phyloP scores from a whole-genome alignment of 1,284 basidiomycete genomes.

The Peniophora sp. region DNA sequence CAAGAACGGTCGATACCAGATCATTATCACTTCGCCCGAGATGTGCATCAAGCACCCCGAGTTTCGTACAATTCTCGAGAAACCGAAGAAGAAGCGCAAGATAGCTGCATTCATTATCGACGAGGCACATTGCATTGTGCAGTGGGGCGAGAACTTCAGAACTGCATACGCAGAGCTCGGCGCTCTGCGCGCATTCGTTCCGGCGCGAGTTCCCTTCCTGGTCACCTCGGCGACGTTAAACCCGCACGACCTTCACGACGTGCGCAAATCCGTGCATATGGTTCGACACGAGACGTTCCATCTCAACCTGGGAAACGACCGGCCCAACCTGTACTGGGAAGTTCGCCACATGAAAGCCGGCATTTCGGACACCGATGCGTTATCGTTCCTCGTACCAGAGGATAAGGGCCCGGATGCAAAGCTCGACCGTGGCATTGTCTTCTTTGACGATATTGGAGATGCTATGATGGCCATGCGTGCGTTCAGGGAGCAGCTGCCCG shows the following conservation, averaged over 20 bases:
- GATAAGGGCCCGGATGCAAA: neutral
- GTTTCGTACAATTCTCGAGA: neutral
- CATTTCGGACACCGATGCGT: slow-evolving; percentile 1
- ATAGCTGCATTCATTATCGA: slow-evolving; percentile 3
- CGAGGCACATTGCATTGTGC: slow-evolving; percentile 6
- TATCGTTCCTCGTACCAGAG: slow-evolving; percentile 5
- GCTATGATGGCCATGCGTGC: neutral
- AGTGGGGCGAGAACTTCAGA: slow-evolving; percentile 4
- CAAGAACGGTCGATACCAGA: neutral
- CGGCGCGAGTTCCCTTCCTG: neutral
- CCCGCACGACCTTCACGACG: neutral
- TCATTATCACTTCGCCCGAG: slow-evolving; percentile 5
- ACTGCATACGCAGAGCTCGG: neutral
- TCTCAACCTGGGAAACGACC: slow-evolving; percentile 3
- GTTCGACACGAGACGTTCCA: neutral
- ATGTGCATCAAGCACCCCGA: slow-evolving; percentile 3
- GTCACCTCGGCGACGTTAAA: neutral
- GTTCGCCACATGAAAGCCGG: slow-evolving; percentile 4
- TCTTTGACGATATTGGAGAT: neutral
- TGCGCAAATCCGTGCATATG: neutral
- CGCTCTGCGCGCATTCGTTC: slow-evolving; percentile 2
- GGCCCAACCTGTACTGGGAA: slow-evolving; percentile 5
- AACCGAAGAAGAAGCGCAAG: neutral
- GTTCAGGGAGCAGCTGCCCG: neutral
- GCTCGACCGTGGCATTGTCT: neutral